Percentiles rank a stretch among this genome's conserved stretches.
These are phyloP conservation scores for Neospermospora avenae DNA, from an alignment of 2,329 filamentous ascomycete genomes.

Conservation along the genomic window DNA sequence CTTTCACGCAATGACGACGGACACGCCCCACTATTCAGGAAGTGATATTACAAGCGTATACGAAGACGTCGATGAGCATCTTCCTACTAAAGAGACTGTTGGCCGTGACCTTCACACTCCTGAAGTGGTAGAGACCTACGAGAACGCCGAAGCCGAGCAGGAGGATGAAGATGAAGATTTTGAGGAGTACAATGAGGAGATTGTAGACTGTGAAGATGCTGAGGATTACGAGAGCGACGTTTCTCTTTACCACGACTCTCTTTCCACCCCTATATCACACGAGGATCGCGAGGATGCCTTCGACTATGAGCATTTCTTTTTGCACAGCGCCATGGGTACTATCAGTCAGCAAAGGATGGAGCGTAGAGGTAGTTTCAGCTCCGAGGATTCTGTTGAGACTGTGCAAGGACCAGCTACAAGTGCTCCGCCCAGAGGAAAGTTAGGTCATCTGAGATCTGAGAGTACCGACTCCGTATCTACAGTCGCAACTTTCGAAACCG, in stretches of 20 bases:
- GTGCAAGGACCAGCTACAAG: constrained; percentile 44
- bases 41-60: constrained; percentile 32
- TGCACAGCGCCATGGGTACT: constrained; percentile 86
- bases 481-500: constrained; percentile 60
- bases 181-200: constrained; percentile 37
- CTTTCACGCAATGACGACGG: background rate
- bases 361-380: constrained; percentile 49
- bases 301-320: constrained; percentile 93
- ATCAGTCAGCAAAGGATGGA: constrained; percentile 55
- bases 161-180: constrained; percentile 12
- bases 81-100: background rate
- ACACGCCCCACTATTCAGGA: constrained; percentile 18
- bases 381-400: constrained; percentile 60
- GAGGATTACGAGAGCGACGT: constrained; percentile 55
- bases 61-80: constrained; percentile 30
- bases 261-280: constrained; percentile 66
- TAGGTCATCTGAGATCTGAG: constrained; percentile 46
- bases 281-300: constrained; percentile 94
- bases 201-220: constrained; percentile 35
- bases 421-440: constrained; percentile 20
- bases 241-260: constrained; percentile 59
- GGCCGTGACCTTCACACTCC: background rate
- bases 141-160: constrained; percentile 10
- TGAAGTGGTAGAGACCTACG: constrained; percentile 2
- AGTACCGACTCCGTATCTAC: constrained; percentile 61